These are phyloP conservation scores for Rhamnella rubrinervis DNA, from an alignment of 331 rosid genomes.

Conservation along the genomic window DNA sequence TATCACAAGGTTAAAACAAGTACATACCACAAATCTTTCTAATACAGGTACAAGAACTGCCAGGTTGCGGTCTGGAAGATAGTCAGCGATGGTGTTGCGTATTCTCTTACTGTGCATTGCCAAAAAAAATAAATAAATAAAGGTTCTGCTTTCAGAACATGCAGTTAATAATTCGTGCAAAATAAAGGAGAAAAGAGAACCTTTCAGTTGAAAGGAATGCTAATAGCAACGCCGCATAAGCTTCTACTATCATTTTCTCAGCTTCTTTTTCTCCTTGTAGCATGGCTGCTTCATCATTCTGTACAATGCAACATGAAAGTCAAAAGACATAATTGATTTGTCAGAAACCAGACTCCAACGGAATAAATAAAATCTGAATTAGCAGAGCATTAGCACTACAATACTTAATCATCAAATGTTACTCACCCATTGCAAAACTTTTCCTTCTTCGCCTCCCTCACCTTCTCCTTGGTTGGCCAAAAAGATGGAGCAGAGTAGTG, in stretches of 20 bases:
- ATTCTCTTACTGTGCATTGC: conserved; percentile 58
- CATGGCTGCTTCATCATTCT: conserved; percentile 79
- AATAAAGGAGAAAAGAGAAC: conserved; percentile 25
- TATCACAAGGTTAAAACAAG: conserved; percentile 3
- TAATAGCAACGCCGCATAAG: conserved; percentile 80
- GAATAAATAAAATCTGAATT: neutral
- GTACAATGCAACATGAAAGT: conserved; percentile 32
- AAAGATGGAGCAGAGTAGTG: conserved; percentile 75
- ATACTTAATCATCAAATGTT: conserved; percentile 11
- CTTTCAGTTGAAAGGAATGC: conserved; percentile 94
- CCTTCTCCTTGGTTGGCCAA: conserved; percentile 79
- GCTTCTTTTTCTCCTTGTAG: conserved; percentile 94
- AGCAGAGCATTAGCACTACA: neutral
- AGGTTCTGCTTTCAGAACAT: neutral
- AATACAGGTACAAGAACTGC: conserved; percentile 83
- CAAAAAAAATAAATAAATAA: neutral
- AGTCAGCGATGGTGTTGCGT: conserved; percentile 72
- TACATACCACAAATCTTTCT: conserved; percentile 96
- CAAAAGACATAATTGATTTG: neutral
- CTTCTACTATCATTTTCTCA: conserved; percentile 96
- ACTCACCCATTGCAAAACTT: conserved; percentile 46
- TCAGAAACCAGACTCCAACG: no score
- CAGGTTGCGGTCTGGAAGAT: conserved; percentile 83
- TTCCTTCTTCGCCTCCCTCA: conserved; percentile 64
- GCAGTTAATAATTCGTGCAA: neutral